Base-by-base conservation (phyloP, 1,284 basidiomycete species). In the Sporisorium exsertum region DNA sequence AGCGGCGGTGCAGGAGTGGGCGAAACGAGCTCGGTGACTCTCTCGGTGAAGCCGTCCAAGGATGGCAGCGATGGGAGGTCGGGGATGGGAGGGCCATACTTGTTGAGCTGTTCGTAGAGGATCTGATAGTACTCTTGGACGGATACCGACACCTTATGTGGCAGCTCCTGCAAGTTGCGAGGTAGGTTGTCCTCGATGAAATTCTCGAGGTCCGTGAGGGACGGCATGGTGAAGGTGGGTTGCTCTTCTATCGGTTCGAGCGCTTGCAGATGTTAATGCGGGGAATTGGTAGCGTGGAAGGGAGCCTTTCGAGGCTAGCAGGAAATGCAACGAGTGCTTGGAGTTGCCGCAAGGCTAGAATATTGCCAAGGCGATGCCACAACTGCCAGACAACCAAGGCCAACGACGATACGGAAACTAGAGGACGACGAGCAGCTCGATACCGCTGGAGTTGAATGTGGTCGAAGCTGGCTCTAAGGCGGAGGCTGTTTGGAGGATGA, bases 181-280 rank as follows among this genome's bases (percentile, higher is more conserved):
- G 77, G 78, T 4, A 79, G 58, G 37, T 73, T 69, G 33, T 74
- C 64, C 72, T 81, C 79, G 62, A 83, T 73, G 56, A 80, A 81
- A 43, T 79, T 70, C 22, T 83, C 81, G 50, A 83, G 66, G 49
- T 81, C 80, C n/a, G 64, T 58, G 47, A 83, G 74, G 9, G 78
- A 73, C 5, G 77, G 80, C 81, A 83, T 81, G 50, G 16, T 53
- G 61, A 13, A 15, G 32, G 8, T 22, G 3, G 13, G 24, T 33
- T 29, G 43, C 18, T 10, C 3, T 20, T 54, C 42, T 53, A 53
- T 45, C n/a, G 47, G 1, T 12, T 13, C 24, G 22, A 55, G 40
- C 26, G 26, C 13, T 27, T 18, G 27, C 26, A 22, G 22, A 37
- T 16, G 52, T 33, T n/a, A 29, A 26, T 16, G 52, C 52, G 27